phyloP scores from a whole-genome alignment of 2,329 filamentous ascomycete genomes.

The Fusarium sp. region DNA sequence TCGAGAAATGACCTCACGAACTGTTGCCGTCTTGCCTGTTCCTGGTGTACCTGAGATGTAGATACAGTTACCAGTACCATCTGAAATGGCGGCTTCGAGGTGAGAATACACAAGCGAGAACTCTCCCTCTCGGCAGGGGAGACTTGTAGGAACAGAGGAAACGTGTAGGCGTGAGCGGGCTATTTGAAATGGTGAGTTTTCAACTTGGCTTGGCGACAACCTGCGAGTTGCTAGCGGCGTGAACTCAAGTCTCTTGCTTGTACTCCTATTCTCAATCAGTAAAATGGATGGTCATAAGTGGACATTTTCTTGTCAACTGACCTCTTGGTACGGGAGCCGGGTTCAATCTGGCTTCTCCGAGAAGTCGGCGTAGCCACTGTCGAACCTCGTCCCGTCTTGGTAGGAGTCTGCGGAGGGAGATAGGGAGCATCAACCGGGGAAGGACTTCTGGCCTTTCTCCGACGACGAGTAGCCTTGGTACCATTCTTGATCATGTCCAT shows the following conservation, averaged over 20 bases:
- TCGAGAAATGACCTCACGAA: conserved; percentile 91
- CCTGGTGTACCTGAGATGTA: conserved; percentile 99
- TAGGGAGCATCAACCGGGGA: conserved; percentile 49
- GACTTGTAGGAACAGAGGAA: conserved; percentile 86
- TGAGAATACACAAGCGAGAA: conserved; percentile 94
- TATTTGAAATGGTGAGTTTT: conserved; percentile 90
- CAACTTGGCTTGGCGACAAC: conserved; percentile 78
- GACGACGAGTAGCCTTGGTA: conserved; percentile 73
- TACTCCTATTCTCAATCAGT: conserved; percentile 46
- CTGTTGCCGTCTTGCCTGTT: conserved; percentile 96
- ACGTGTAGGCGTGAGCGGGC: conserved; percentile 92
- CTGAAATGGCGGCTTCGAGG: conserved; percentile 92
- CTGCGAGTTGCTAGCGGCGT: conserved; percentile 92
- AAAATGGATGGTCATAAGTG: not conserved
- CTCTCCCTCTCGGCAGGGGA: conserved; percentile 92
- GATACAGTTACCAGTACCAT: conserved; percentile 94
- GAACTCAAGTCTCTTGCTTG: conserved; percentile 84
- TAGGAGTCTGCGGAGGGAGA: conserved; percentile 52
- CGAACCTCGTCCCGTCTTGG: conserved; percentile 47
- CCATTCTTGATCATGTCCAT: conserved; percentile 75
- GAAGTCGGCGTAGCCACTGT: conserved; percentile 47
- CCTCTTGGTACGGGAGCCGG: conserved; percentile 50
- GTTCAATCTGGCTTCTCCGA: conserved; percentile 45
- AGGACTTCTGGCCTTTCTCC: conserved; percentile 46
- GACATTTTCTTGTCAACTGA: conserved; percentile 7